Evolutionary conservation across 371 early-diverging fungal genomes (phyloP).

Genomic region (Lichtheimia hyalospora): DNA sequence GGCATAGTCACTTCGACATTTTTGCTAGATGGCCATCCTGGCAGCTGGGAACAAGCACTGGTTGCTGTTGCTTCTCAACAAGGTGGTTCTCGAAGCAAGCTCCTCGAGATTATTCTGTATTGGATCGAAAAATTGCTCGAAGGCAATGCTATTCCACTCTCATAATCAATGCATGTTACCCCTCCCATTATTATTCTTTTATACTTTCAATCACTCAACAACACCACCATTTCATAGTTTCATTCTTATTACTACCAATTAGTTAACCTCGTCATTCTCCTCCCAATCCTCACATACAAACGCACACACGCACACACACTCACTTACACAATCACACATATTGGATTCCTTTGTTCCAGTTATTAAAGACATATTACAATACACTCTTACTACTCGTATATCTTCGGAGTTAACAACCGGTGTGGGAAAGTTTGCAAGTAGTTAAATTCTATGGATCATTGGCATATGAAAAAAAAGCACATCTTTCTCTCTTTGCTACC

Average conservation of each 20-base stretch:
- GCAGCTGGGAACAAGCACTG: slow-evolving; percentile 35
- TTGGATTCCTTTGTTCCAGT: too few relatives aligned
- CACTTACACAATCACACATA: neutral
- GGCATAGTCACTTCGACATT: slow-evolving; percentile 59
- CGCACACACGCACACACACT: neutral
- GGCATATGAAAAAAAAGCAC: too few relatives aligned
- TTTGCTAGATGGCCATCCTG: slow-evolving; percentile 38
- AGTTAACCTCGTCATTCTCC: slow-evolving; percentile 3
- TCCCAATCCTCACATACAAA: neutral
- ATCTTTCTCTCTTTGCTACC: slow-evolving; percentile 2
- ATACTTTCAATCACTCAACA: slow-evolving; percentile 3
- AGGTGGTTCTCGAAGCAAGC: slow-evolving; percentile 36
- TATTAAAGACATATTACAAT: too few relatives aligned
- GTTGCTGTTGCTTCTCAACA: slow-evolving; percentile 36
- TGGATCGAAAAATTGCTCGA: slow-evolving; percentile 52
- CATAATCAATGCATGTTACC: slow-evolving; percentile 8
- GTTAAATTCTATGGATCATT: too few relatives aligned
- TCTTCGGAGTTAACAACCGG: too few relatives aligned
- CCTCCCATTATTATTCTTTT: too few relatives aligned
- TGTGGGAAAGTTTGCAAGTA: too few relatives aligned
- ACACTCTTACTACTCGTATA: too few relatives aligned
- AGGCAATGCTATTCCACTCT: slow-evolving; percentile 39
- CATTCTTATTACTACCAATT: neutral
- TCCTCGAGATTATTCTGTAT: slow-evolving; percentile 44
- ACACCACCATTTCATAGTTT: neutral